Base-by-base conservation (phyloP, 2,329 filamentous ascomycete species). In the Calcarisporium arbuscula region DNA sequence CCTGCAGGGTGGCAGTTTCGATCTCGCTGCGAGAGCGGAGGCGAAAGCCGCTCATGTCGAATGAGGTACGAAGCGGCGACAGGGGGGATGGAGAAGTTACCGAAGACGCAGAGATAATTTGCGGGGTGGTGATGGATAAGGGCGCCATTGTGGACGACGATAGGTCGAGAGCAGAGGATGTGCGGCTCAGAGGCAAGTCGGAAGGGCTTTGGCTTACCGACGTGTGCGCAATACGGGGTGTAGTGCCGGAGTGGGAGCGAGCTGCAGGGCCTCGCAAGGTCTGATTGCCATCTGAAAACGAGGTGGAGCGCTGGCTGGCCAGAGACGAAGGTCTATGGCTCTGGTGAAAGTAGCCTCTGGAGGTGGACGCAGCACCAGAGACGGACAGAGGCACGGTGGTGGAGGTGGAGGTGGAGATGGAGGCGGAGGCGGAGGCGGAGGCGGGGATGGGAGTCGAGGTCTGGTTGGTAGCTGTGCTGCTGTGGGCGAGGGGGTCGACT, bases 21-120 rank as follows among this genome's bases (percentile, higher is more conserved):
- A 78, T 59, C 43, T 80, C 76, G 26, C 74, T 77, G 41, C 73
- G 71, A 31, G 72, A 72, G 42, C 77, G 74, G 5, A 80, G 57
- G 32, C 77, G 75, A 44, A 80, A 79, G 17, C 67, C 67, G 39
- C 62, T 52, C 52, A 64, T 60, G 34, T 82, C 77, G 30, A 81
- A 64, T 1, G 77, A 80, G 36, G 60, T 67, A 34, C 77, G 74
- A 6, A 81, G 54, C 3, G 74, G 72, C 4, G 72, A 73, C 49
- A 53, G 32, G 42, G 39, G 19, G 47, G 47, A 16, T 43, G 51
- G 25, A 42, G 34, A 21, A 12, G 36, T 35, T 31, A 43, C 47
- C 19, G 47, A 46, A 10, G 53, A 52, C n/a, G n/a, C n/a, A 14
- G 54, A 50, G 27, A 51, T 52, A 19, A 43, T 43, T 12, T 34